phyloP scores from a whole-genome alignment of 2,329 filamentous ascomycete genomes.

The Trichophyton benhamiae region DNA sequence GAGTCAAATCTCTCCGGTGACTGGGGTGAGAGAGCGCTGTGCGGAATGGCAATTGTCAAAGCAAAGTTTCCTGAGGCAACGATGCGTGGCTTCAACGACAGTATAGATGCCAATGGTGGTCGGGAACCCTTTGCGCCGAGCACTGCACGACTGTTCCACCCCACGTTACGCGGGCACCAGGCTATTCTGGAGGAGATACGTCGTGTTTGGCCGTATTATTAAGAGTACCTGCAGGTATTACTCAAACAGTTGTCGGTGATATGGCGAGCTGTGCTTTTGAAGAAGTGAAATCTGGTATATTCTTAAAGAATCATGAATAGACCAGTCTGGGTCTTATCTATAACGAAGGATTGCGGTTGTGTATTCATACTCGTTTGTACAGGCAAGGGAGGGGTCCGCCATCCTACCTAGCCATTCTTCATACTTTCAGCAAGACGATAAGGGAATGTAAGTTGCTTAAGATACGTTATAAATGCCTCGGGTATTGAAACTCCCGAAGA shows the following conservation, averaged over 20 bases:
- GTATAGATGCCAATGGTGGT: not conserved
- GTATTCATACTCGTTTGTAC: not conserved
- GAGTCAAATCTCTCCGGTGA: constrained; percentile 3
- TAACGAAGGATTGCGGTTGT: not conserved
- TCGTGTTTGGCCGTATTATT: constrained; percentile 8
- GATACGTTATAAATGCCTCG: not conserved
- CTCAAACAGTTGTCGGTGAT: not conserved
- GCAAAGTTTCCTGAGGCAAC: constrained; percentile 5
- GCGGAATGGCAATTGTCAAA: constrained; percentile 9
- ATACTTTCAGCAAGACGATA: not conserved
- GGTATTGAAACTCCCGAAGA: not conserved
- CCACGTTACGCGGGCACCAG: constrained; percentile 17
- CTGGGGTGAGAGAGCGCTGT: constrained; percentile 9
- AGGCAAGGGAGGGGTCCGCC: not conserved
- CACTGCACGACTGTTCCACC: constrained; percentile 17
- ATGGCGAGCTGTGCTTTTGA: not conserved
- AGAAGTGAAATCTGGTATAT: not conserved
- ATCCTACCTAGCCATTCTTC: not conserved
- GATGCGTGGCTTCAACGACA: not conserved
- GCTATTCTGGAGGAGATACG: constrained; percentile 17
- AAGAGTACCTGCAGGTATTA: not conserved
- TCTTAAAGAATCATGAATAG: not conserved
- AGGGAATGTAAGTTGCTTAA: not conserved
- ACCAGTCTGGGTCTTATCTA: not conserved
- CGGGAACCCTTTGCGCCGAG: constrained; percentile 7